These are phyloP conservation scores for Aspergillus tamarii DNA, from an alignment of 2,329 filamentous ascomycete species.

Conservation along the genomic window DNA sequence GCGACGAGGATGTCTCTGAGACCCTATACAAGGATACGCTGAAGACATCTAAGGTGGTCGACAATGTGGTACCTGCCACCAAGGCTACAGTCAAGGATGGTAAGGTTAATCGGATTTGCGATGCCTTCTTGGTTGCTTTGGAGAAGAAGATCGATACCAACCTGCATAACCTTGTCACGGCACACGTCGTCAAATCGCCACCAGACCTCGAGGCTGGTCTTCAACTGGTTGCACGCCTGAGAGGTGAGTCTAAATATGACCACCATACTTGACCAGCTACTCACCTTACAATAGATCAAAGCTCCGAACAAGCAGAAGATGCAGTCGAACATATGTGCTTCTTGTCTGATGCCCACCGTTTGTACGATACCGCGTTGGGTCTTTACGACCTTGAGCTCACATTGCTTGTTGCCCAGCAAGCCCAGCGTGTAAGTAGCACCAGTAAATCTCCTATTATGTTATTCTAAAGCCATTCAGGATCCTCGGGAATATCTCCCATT, in stretches of 20 bases:
- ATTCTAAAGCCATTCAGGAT: slow-evolving; percentile 56
- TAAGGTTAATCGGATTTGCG: slow-evolving; percentile 88
- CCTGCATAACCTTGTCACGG: slow-evolving; percentile 90
- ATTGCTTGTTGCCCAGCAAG: slow-evolving; percentile 89
- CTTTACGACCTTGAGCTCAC: slow-evolving; percentile 91
- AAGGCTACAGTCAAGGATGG: slow-evolving; percentile 31
- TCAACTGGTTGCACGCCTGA: slow-evolving; percentile 73
- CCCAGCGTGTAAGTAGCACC: slow-evolving; percentile 66
- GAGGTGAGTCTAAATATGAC: slow-evolving; percentile 40
- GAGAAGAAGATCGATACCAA: slow-evolving; percentile 63
- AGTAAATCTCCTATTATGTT: not conserved
- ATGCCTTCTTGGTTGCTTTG: slow-evolving; percentile 75
- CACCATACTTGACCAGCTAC: slow-evolving; percentile 6
- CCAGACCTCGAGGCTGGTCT: slow-evolving; percentile 88
- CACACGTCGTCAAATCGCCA: slow-evolving; percentile 89
- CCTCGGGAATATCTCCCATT: slow-evolving; percentile 95
- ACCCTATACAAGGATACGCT: slow-evolving; percentile 92
- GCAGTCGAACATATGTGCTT: slow-evolving; percentile 98
- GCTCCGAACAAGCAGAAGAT: slow-evolving; percentile 75
- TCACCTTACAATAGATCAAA: slow-evolving; percentile 52
- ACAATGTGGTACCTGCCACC: slow-evolving; percentile 4
- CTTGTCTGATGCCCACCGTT: slow-evolving; percentile 85
- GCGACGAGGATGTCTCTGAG: slow-evolving; percentile 88
- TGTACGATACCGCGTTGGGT: slow-evolving; percentile 88
- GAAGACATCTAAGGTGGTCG: slow-evolving; percentile 44